Percentiles rank a stretch among this genome's conserved stretches.
Conservation (phyloP, 257 asterid species). For the Verbascum thapsus region DNA sequence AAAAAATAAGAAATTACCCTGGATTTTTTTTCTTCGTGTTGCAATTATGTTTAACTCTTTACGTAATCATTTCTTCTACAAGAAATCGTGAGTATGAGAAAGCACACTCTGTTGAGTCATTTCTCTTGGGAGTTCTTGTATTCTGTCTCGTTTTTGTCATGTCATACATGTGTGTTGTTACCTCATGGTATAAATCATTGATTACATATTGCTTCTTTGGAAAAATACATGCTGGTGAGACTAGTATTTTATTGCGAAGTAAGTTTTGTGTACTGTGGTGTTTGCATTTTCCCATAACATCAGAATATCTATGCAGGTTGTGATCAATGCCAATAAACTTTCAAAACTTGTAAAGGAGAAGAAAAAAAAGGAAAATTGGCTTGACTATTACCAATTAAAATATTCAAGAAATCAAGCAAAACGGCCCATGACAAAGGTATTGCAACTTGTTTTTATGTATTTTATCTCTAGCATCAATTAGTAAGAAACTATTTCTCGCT, state of each 20-base stretch:
- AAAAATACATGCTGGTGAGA: not conserved
- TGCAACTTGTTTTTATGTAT: slow-evolving; percentile 20
- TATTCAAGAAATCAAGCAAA: slow-evolving; percentile 59
- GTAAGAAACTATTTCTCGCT: not conserved
- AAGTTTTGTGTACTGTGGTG: not conserved
- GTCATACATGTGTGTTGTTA: slow-evolving; percentile 22
- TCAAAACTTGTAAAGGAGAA: slow-evolving; percentile 68
- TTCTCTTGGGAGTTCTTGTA: not conserved
- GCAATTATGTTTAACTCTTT: not conserved
- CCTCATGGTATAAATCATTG: not conserved
- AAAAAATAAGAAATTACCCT: not conserved
- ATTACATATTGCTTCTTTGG: not conserved
- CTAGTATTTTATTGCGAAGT: not conserved
- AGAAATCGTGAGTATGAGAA: not conserved
- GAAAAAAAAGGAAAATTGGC: slow-evolving; percentile 80
- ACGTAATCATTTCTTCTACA: not conserved
- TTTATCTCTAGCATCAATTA: slow-evolving; percentile 2
- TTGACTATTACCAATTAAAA: slow-evolving; percentile 83
- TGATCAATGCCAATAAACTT: slow-evolving; percentile 81
- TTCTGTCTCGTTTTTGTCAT: not conserved
- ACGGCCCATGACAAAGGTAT: slow-evolving; percentile 73
- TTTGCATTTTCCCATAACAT: slow-evolving; percentile 19
- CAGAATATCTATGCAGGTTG: slow-evolving; percentile 57
- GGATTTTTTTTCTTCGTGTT: not conserved
- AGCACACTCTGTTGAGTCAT: not conserved